Evolutionary conservation across 176 grass and related monocot genomes (phyloP), one percentile per base, ranked within the genome.

Genomic region (Carex littledalei): DNA sequence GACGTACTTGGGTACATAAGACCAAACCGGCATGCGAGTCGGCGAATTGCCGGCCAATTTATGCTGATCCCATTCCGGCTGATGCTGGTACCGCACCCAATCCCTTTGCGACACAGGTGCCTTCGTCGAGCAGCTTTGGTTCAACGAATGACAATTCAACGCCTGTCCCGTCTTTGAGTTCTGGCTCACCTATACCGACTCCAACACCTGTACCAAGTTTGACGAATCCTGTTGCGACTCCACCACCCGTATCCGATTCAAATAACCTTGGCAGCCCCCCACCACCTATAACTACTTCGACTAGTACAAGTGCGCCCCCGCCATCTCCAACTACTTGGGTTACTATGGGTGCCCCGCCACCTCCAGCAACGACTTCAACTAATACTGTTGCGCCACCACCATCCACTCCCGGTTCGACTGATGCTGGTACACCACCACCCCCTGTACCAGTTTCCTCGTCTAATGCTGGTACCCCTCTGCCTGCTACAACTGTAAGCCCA

Each of bases 31-130:
- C 55, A 14, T 97, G 94, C 84, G 87, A 83, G 43, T 89, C 86
- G 54, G 83, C 85, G 3, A 67, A 86, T 55, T 97, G 94, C 87
- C 87, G 88, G 75, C 67, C 86, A 0, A 24, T 77, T 29, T 86
- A 89, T 73, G 87, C 84, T 29, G 89, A 80, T 81, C 87, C 82
- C 20, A 81, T 97, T 65, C 94, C 92, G 14, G 92, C 87, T 18
- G 69, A 85, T 68, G 79, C 82, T 31, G 82, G 71, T 16, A 16
- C 85, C 43, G 81, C 80, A 65, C 63, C 92, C 20, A 81, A 76
- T 75, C 78, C 89, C 61, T 72, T 88, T 22, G 63, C 80, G 18
- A 65, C 89, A 50, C 88, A 84, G 1, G 70, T 77, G 35, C 35
- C 86, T 63, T 22, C 65, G 3, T 60, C 54, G 6, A 22, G 53